Evolutionary conservation across 345 rosid genomes (phyloP).

Genomic region (Brassica incana): DNA sequence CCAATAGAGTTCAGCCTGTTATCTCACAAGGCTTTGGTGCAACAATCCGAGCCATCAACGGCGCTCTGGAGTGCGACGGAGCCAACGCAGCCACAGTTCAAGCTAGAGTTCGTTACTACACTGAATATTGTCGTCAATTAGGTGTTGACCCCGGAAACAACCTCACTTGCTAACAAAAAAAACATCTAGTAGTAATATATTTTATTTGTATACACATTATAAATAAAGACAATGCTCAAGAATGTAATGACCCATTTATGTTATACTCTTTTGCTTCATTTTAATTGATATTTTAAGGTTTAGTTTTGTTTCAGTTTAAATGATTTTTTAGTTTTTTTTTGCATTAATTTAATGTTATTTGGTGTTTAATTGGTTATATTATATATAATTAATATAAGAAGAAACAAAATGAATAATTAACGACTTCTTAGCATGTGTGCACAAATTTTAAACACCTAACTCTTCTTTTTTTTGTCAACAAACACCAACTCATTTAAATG

Average conservation of each 20-base stretch:
- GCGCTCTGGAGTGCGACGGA: slow-evolving; percentile 56
- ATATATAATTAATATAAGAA: too few species aligned
- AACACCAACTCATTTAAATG: too few species aligned
- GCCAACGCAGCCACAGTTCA: slow-evolving; percentile 45
- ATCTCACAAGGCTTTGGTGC: slow-evolving; percentile 68
- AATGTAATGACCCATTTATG: slow-evolving; percentile 13
- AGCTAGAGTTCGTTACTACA: slow-evolving; percentile 50
- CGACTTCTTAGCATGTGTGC: too few species aligned
- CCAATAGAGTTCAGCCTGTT: slow-evolving; percentile 49
- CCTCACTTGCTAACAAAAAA: slow-evolving; percentile 52
- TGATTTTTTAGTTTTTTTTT: too few species aligned
- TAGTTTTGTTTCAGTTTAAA: too few species aligned
- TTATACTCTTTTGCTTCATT: neutral
- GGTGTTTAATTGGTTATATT: too few species aligned
- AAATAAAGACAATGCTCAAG: slow-evolving; percentile 6
- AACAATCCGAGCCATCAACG: slow-evolving; percentile 64
- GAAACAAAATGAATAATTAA: too few species aligned
- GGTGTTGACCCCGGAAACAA: slow-evolving; percentile 60
- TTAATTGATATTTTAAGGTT: too few species aligned
- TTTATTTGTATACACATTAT: neutral
- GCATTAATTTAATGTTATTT: too few species aligned
- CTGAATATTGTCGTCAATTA: slow-evolving; percentile 49
- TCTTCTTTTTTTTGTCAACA: too few species aligned
- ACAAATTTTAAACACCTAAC: too few species aligned
- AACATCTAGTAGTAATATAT: neutral